Evolutionary conservation across 805 yeast genomes (phyloP), one percentile per base, ranked within the genome.

Genomic region (Candida chauliodis): DNA sequence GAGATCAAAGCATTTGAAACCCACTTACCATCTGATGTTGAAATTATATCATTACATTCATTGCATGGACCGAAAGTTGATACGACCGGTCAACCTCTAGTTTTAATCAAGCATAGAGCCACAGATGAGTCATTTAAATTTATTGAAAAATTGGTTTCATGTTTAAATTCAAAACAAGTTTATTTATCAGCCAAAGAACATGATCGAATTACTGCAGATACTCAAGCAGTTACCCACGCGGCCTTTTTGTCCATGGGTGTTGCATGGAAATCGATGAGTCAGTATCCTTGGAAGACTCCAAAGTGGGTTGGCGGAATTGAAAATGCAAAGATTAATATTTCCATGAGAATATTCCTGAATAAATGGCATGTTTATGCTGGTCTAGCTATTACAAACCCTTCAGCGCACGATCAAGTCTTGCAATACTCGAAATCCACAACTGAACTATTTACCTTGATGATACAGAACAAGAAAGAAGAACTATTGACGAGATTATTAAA

Each of bases 321-420:
- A 58, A 91, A 93, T 57, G 98, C 96, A 11, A 93, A 93, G 52
- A 85, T 90, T 55, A 93, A 93, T 57, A 89, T 93, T 22, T 84
- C 98, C 1, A 63, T 93, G 56, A 71, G 99, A 46, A 93, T 93
- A 36, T 93, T 73, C 59, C 80, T 95, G 13, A 93, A 90, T 61
- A 89, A 90, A 61, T 93, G 96, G 95, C 99, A 93, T 58, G 98
- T 93, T 21, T 93, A 93, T 55, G 98, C 98, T 4, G 99, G 99
- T 0, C 69, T 93, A 51, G 97, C 98, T 8, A 91, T 93, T 48
- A 84, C 96, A 1, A 93, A 93, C 53, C 97, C 96, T 1, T 78
- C 90, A 30, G 97, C 98, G 1, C 97, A 91, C 53, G 77, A 75
- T 27, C 98, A 93, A 61, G 83, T 95, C 14, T 70, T 85, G 47